Evolutionary conservation across 805 yeast genomes (phyloP), one percentile per base, ranked within the genome.

Genomic region (Candida vaughaniae): DNA sequence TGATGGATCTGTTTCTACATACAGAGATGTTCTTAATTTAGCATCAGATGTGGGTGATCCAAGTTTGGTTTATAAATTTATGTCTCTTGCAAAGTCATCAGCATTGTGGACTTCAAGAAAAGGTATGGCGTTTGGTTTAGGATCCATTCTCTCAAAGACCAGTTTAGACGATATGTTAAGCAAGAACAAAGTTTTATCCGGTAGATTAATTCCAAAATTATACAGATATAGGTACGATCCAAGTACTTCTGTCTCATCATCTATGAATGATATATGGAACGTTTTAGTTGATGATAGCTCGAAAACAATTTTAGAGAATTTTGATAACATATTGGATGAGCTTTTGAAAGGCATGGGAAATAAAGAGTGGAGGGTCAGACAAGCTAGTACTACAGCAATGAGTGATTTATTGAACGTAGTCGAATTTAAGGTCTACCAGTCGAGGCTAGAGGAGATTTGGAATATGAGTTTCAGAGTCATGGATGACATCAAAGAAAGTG

Each of bases 11-110:
- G 80, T 91, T 3, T 85, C 95, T 0, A 90, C 98, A 0, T 91
- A 91, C 56, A 86, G 84, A 51, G 99, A 91, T 59, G 86, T 91
- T 20, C 68, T 91, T 49, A 85, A 70, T 49, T 67, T 91, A 33
- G 97, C 99, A 0, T 79, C 93, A 1, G 99, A 91, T 54, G 95
- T 89, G 7, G 98, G 98, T 19, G 96, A 91, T 59, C 96, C 98
- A 10, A 77, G 93, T 47, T 73, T 91, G 46, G 96, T 91, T 4
- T 91, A 91, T 61, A 86, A 88, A 54, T 91, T 91, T 56, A 88
- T 91, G 96, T 80, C 95, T 0, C 64, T 91, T 39, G 95, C 97
- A 0, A 82, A 86, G 45, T 82, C 82, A 35, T 86, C 96, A 0
- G 80, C 93, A 0, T 61, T 90, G 15, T 91, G 99, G 99, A 77